phyloP scores from a whole-genome alignment of 2,329 filamentous ascomycete genomes.

The Trichophyton verrucosum region DNA sequence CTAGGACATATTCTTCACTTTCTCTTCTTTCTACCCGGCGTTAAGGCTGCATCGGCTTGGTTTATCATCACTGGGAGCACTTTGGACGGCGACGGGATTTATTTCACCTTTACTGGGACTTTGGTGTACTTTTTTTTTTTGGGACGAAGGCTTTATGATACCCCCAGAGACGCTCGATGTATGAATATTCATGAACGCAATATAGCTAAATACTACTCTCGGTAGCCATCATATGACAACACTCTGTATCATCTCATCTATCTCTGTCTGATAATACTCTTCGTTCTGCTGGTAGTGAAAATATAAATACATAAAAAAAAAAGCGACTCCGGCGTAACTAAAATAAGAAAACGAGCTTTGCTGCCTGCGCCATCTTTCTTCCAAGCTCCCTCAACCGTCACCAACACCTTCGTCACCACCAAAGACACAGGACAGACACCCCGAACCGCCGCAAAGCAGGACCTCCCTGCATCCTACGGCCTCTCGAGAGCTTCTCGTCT shows the following conservation, averaged over 20 bases:
- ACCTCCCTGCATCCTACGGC: not conserved
- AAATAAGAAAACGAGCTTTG: not conserved
- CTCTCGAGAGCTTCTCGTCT: not conserved
- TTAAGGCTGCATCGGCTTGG: not conserved
- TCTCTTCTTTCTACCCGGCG: not conserved
- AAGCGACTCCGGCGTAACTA: not conserved
- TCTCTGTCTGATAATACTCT: too few relatives aligned
- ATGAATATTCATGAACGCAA: not conserved
- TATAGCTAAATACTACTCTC: not conserved
- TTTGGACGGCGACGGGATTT: constrained; percentile 1
- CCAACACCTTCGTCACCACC: not conserved
- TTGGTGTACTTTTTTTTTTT: constrained; percentile 13
- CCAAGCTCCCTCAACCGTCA: not conserved
- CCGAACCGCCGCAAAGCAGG: not conserved
- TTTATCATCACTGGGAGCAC: not conserved
- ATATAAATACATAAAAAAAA: too few relatives aligned
- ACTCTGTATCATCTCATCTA: not conserved
- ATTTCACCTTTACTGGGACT: constrained; percentile 6
- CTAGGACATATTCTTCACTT: not conserved
- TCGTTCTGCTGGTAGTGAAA: too few relatives aligned
- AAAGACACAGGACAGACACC: not conserved
- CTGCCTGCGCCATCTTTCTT: not conserved
- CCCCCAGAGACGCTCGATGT: not conserved
- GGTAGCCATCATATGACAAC: not conserved
- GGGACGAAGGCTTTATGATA: constrained; percentile 4